Base-by-base conservation (phyloP, 1,139 yeast genomes). In the Arxiozyma telluris region DNA sequence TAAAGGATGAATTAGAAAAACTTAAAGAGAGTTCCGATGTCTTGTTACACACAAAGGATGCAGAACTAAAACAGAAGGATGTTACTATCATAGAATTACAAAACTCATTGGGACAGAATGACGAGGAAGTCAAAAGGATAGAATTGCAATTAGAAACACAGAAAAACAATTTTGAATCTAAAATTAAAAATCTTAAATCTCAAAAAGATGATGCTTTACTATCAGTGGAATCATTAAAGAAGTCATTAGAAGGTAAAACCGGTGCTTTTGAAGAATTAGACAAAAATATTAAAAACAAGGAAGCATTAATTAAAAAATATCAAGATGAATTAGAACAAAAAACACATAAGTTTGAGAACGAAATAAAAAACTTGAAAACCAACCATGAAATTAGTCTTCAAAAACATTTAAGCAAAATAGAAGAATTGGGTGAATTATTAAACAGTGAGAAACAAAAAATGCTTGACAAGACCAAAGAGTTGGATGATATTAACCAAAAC, bases 341-440 rank as follows among this genome's bases (percentile, higher is more conserved):
- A 57, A 62, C 63, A 0, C 61, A 69, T 50, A 83, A 76, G 49
- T 74, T 81, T 53, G 44, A 52, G 20, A 39, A 39, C 3, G 48
- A 44, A 30, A 9, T 41, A 11, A 22, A 48, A 25, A 42, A 23
- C 12, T 47, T 50, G 9, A 41, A 53, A 18, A 30, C 38, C 0
- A 25, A 47, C 17, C 25, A 25, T 44, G 49, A 44, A 12, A 15
- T 30, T 15, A 30, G 5, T 18, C 9, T 46, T 15, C n/a, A 46
- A n/a, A 30, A 34, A 38, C 23, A 38, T 38, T 46, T 20, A 7
- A 22, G 8, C 1, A 34, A 34, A 21, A 46, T 46, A 1, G 20
- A 11, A 22, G 18, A 34, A 21, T 41, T 46, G 11, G 30, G 34
- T 21, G 11, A 46, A 38, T 9, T 30, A 27, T 46, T 46, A 21